phyloP scores from a whole-genome alignment of 2,329 filamentous ascomycete genomes.

The Pseudocercospora fijiensis region DNA sequence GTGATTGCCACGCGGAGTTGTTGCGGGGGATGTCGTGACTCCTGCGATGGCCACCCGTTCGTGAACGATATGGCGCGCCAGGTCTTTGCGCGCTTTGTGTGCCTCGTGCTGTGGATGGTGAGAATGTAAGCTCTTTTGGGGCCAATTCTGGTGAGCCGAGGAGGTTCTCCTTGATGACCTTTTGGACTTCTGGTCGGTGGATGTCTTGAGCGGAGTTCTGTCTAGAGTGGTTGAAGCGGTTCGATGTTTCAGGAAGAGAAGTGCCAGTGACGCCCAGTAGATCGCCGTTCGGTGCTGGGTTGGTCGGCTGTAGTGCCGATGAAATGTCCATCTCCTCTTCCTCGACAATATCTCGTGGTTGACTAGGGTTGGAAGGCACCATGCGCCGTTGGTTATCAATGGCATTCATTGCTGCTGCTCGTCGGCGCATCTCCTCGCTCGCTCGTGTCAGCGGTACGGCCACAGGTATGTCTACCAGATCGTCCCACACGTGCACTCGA shows the following conservation, averaged over 20 bases:
- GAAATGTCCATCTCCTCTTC: conserved; percentile 83
- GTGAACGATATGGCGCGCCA: conserved; percentile 22
- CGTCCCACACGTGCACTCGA: conserved; percentile 96
- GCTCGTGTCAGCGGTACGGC: conserved; percentile 85
- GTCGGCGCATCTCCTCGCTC: conserved; percentile 76
- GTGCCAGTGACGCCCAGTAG: conserved; percentile 61
- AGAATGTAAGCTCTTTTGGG: conserved; percentile 25
- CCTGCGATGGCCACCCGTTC: conserved; percentile 33
- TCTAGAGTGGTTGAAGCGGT: conserved; percentile 51
- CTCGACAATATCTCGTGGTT: conserved; percentile 25
- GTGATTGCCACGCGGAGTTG: conserved; percentile 26
- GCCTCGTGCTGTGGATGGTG: conserved; percentile 8
- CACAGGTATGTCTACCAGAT: conserved; percentile 91
- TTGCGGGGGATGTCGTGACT: conserved; percentile 29
- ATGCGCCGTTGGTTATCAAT: conserved; percentile 13
- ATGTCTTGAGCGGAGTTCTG: conserved; percentile 47
- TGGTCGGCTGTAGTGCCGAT: conserved; percentile 61
- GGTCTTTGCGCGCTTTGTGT: conserved; percentile 25
- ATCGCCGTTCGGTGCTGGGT: conserved; percentile 57
- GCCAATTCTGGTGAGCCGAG: conserved; percentile 14
- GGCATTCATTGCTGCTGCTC: conserved; percentile 41
- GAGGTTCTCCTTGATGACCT: conserved; percentile 30
- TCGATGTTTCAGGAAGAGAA: conserved; percentile 40
- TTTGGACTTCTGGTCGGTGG: conserved; percentile 19
- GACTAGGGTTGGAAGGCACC: not conserved